These are phyloP conservation scores for Epichloe uncinata DNA, from an alignment of 2,329 filamentous ascomycete genomes.

Conservation along the genomic window DNA sequence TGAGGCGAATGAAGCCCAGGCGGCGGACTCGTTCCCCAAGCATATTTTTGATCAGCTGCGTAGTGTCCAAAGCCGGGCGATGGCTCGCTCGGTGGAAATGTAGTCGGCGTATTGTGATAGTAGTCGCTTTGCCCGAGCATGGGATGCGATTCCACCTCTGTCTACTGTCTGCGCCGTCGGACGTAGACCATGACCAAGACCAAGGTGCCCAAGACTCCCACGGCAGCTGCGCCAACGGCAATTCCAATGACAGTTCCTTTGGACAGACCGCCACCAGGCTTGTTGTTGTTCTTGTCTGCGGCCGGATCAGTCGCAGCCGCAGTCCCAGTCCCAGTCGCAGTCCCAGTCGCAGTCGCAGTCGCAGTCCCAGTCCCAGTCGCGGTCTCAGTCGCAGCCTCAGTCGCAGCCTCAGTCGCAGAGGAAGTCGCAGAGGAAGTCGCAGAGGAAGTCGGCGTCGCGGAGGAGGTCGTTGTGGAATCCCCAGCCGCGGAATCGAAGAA, in stretches of 20 bases:
- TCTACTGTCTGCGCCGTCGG: conserved; percentile 14
- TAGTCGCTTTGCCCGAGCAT: conserved; percentile 15
- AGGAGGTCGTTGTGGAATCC: background rate
- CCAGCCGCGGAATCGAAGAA: conserved; percentile 21
- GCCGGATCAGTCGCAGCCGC: background rate
- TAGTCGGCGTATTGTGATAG: conserved; percentile 8
- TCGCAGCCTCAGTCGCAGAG: background rate
- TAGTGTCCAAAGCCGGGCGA: conserved; percentile 8
- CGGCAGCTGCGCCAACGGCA: conserved; percentile 22
- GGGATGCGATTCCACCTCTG: conserved; percentile 16
- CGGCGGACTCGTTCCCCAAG: conserved; percentile 5
- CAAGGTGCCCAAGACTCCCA: conserved; percentile 15
- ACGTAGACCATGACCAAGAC: conserved; percentile 14
- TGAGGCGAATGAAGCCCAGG: background rate
- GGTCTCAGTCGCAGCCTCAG: background rate
- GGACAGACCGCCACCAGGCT: conserved; percentile 14
- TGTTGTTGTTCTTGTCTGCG: background rate
- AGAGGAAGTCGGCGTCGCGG: conserved; percentile 1
- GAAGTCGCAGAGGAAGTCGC: background rate
- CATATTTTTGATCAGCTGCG: conserved; percentile 7
- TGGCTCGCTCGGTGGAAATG: conserved; percentile 11
- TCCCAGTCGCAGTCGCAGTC: background rate
- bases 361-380: background rate
- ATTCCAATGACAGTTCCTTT: conserved; percentile 26
- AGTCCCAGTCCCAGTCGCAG: too few relatives aligned